Conservation (phyloP, 2,329 filamentous ascomycete species). For the Diaporthe sp. region DNA sequence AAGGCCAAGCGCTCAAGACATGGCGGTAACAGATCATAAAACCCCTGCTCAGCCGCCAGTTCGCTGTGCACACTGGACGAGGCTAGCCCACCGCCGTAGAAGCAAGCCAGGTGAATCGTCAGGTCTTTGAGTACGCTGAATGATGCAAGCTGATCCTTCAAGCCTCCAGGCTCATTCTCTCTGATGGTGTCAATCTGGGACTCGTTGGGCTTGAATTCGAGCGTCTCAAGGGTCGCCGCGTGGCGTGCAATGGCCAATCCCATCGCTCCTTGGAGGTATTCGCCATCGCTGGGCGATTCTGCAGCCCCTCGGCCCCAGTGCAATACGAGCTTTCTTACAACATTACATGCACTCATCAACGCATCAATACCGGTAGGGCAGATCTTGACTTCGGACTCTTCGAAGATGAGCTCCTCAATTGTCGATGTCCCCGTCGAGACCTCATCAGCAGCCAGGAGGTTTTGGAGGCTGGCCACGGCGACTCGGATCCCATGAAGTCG, state of each 20-base stretch:
- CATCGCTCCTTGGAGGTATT: neutral
- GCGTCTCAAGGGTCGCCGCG: neutral
- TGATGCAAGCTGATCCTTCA: neutral
- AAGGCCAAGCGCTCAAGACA: neutral
- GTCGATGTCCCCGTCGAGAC: neutral
- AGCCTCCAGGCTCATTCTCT: neutral
- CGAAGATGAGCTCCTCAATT: slow-evolving; percentile 3
- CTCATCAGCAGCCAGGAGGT: neutral
- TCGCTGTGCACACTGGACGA: neutral
- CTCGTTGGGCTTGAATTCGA: slow-evolving; percentile 4
- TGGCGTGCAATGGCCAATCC: slow-evolving; percentile 9
- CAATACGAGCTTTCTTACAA: slow-evolving; percentile 6
- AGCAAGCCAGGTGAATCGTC: slow-evolving; percentile 5
- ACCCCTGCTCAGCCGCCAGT: too few species aligned
- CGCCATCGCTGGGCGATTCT: neutral
- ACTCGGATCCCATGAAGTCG: neutral
- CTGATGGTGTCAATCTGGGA: neutral
- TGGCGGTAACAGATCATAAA: neutral
- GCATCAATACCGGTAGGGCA: neutral
- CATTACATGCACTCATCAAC: neutral
- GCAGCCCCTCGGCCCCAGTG: neutral
- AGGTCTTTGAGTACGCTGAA: neutral
- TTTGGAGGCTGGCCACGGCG: neutral
- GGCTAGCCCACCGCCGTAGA: neutral
- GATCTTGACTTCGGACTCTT: neutral